phyloP scores from a whole-genome alignment of 2,329 filamentous ascomycete species.

The Graphium sp. region DNA sequence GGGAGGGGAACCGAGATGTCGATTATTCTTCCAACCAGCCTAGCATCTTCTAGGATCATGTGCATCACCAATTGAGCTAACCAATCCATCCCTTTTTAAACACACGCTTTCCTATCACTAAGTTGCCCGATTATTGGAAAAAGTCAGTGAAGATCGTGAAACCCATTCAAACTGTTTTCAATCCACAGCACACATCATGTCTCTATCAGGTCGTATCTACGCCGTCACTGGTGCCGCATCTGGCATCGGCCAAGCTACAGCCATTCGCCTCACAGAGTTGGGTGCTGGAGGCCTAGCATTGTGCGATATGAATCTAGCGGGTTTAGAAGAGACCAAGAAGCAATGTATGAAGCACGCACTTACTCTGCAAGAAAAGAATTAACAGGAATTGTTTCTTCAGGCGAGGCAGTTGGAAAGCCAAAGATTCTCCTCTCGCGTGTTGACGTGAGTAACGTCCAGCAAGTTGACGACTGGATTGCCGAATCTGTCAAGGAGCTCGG shows the following conservation, averaged over 20 bases:
- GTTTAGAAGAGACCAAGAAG: slow-evolving; percentile 12
- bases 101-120: too few relatives aligned
- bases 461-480: slow-evolving; percentile 33
- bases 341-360: background rate
- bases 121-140: too few relatives aligned
- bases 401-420: slow-evolving; percentile 5
- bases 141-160: too few relatives aligned
- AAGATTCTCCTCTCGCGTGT: slow-evolving; percentile 20
- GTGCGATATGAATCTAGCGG: slow-evolving; percentile 17
- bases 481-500: slow-evolving; percentile 29
- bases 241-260: slow-evolving; percentile 22
- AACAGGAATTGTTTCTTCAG: slow-evolving; percentile 4
- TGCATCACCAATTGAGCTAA: too few relatives aligned
- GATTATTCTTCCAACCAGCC: too few relatives aligned
- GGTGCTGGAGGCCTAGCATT: slow-evolving; percentile 18
- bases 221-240: slow-evolving; percentile 15
- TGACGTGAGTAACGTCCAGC: slow-evolving; percentile 25
- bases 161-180: too few relatives aligned
- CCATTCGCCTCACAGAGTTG: slow-evolving; percentile 16
- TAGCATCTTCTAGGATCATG: too few relatives aligned
- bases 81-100: too few relatives aligned
- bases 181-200: too few relatives aligned
- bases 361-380: slow-evolving; percentile 11
- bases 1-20: too few relatives aligned
- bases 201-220: slow-evolving; percentile 14